These are phyloP conservation scores for Bipolaris cookei DNA, from an alignment of 2,329 filamentous ascomycete genomes.

Conservation along the genomic window DNA sequence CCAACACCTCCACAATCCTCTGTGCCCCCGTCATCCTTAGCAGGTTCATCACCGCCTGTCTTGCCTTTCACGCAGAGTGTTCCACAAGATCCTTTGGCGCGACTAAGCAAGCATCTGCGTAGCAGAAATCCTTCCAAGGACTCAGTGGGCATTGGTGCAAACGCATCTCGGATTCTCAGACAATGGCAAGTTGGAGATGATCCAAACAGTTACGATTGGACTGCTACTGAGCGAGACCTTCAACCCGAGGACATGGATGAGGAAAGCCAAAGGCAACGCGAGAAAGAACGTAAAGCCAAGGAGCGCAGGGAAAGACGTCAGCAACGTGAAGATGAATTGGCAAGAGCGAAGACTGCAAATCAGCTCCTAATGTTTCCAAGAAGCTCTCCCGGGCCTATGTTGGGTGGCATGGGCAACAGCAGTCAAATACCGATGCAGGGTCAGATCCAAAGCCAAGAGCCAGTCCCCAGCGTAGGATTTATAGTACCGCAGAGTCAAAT, in stretches of 20 bases:
- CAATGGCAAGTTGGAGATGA: conserved; percentile 53
- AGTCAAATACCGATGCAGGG: conserved; percentile 33
- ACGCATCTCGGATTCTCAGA: conserved; percentile 46
- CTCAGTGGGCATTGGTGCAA: conserved; percentile 36
- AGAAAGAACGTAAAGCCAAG: conserved; percentile 47
- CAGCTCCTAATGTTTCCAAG: conserved; percentile 27
- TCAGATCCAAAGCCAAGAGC: conserved; percentile 12
- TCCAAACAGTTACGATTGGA: conserved; percentile 52
- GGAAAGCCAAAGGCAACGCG: conserved; percentile 46
- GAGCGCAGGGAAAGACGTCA: conserved; percentile 52
- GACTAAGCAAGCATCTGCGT: conserved; percentile 48
- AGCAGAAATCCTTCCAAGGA: conserved; percentile 36
- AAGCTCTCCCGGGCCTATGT: conserved; percentile 38
- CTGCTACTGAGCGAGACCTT: conserved; percentile 38
- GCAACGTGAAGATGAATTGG: conserved; percentile 46
- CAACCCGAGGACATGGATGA: conserved; percentile 42
- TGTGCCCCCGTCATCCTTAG: conserved; percentile 10
- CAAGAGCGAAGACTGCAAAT: conserved; percentile 27
- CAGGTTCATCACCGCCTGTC: conserved; percentile 15
- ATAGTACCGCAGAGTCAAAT: conserved; percentile 39
- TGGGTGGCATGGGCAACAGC: conserved; percentile 28
- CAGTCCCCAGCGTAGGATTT: conserved; percentile 7
- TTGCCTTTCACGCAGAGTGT: conserved; percentile 3
- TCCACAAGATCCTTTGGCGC: conserved; percentile 28
- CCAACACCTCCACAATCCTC: conserved; percentile 26